phyloP scores from a whole-genome alignment of 2,329 filamentous ascomycete species.

The Fusarium brevicatenulatum region DNA sequence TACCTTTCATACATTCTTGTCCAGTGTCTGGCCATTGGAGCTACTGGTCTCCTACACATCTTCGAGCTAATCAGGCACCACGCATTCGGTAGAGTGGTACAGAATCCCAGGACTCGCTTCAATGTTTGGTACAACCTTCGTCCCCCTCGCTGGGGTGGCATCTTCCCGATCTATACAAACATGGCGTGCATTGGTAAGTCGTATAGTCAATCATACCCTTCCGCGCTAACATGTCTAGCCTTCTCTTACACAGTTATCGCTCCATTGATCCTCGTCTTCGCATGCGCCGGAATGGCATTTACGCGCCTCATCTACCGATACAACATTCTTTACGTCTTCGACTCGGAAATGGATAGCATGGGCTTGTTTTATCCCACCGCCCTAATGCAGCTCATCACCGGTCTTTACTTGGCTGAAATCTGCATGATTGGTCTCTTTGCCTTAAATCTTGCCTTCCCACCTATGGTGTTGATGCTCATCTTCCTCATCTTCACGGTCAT shows the following conservation, averaged over 20 bases:
- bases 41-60: conserved; percentile 76
- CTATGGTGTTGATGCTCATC: conserved; percentile 78
- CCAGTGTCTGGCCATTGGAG: conserved; percentile 84
- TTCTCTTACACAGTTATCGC: conserved; percentile 89
- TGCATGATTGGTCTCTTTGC: conserved; percentile 88
- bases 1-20: conserved; percentile 95
- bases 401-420: conserved; percentile 83
- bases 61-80: conserved; percentile 67
- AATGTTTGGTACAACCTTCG: conserved; percentile 78
- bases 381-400: conserved; percentile 84
- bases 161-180: conserved; percentile 84
- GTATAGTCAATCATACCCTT: too few species aligned
- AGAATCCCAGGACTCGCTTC: conserved; percentile 84
- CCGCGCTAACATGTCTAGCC: conserved; percentile 56
- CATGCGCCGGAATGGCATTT: conserved; percentile 78
- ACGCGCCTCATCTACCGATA: conserved; percentile 92
- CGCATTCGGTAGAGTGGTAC: conserved; percentile 76
- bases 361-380: conserved; percentile 89
- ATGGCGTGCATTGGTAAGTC: conserved; percentile 79
- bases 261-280: conserved; percentile 85
- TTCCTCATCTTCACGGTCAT: conserved; percentile 80
- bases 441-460: conserved; percentile 72
- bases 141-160: conserved; percentile 83
- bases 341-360: conserved; percentile 85
- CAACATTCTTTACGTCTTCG: conserved; percentile 88